Evolutionary conservation across 2,329 filamentous ascomycete genomes (phyloP).

Genomic region (Penicillium sp.): DNA sequence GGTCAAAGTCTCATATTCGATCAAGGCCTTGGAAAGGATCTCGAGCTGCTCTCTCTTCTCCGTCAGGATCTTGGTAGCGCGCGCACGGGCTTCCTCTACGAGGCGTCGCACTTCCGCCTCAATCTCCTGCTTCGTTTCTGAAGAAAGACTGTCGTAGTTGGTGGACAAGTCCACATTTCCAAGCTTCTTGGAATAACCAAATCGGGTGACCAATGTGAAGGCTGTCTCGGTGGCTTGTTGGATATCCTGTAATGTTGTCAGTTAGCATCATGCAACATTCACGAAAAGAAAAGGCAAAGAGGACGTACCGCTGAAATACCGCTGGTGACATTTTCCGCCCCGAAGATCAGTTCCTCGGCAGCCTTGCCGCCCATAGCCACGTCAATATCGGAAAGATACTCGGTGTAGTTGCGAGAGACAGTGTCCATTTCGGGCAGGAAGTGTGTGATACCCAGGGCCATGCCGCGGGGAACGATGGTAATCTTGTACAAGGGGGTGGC

Average conservation of each 20-base stretch:
- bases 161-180: constrained; percentile 84
- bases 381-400: constrained; percentile 75
- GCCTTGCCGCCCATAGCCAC: constrained; percentile 80
- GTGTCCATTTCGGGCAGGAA: constrained; percentile 88
- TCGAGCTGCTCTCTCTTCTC: constrained; percentile 80
- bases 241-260: constrained; percentile 58
- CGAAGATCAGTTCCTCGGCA: constrained; percentile 84
- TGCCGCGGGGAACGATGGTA: constrained; percentile 88
- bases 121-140: constrained; percentile 78
- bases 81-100: constrained; percentile 72
- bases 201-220: constrained; percentile 79
- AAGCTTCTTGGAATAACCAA: constrained; percentile 81
- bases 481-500: constrained; percentile 87
- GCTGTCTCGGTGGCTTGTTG: constrained; percentile 73
- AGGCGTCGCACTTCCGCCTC: constrained; percentile 82
- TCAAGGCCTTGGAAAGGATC: constrained; percentile 75
- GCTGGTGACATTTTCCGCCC: constrained; percentile 82
- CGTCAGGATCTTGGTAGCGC: constrained; percentile 65
- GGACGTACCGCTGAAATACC: constrained; percentile 69
- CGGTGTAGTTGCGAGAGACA: constrained; percentile 77
- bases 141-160: constrained; percentile 75
- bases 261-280: constrained; percentile 7
- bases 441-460: constrained; percentile 78
- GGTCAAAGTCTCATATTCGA: constrained; percentile 90
- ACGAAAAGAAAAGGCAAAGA: neutral